Conservation (phyloP, 2,329 filamentous ascomycete genomes). For the Boeremia exigua region DNA sequence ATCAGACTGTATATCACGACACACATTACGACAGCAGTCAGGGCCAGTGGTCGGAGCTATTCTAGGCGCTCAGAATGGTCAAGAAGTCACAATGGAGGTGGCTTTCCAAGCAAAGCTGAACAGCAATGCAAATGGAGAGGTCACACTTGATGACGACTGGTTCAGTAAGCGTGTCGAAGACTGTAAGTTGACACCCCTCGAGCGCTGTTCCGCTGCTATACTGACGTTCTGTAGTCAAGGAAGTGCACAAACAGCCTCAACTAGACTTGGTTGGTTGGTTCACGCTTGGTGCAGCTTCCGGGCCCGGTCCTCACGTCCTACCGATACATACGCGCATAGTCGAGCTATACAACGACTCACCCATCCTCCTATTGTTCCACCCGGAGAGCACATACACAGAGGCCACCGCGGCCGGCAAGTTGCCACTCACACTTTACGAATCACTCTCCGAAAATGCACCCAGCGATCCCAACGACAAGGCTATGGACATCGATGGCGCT, state of each 20-base stretch:
- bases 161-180: slow-evolving; percentile 82
- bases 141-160: slow-evolving; percentile 71
- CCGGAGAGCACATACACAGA: slow-evolving; percentile 62
- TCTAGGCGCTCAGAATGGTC: slow-evolving; percentile 89
- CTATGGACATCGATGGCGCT: slow-evolving; percentile 70
- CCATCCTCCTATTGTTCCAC: slow-evolving; percentile 88
- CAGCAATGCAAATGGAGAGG: slow-evolving; percentile 58
- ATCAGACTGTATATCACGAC: slow-evolving; percentile 93
- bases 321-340: slow-evolving; percentile 81
- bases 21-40: slow-evolving; percentile 75
- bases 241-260: slow-evolving; percentile 82
- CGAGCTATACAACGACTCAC: slow-evolving; percentile 77
- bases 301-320: slow-evolving; percentile 71
- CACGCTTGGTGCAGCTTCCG: slow-evolving; percentile 74
- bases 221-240: slow-evolving; percentile 67
- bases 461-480: slow-evolving; percentile 45
- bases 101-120: slow-evolving; percentile 78
- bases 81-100: slow-evolving; percentile 89
- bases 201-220: not conserved
- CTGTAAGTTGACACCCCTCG: slow-evolving; percentile 63
- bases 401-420: slow-evolving; percentile 71
- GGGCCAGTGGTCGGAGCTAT: slow-evolving; percentile 85
- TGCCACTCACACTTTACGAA: slow-evolving; percentile 92
- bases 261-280: slow-evolving; percentile 91
- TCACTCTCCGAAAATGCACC: slow-evolving; percentile 57